Conservation (phyloP, 2,329 filamentous ascomycete species). For the Colletotrichum falcatum region DNA sequence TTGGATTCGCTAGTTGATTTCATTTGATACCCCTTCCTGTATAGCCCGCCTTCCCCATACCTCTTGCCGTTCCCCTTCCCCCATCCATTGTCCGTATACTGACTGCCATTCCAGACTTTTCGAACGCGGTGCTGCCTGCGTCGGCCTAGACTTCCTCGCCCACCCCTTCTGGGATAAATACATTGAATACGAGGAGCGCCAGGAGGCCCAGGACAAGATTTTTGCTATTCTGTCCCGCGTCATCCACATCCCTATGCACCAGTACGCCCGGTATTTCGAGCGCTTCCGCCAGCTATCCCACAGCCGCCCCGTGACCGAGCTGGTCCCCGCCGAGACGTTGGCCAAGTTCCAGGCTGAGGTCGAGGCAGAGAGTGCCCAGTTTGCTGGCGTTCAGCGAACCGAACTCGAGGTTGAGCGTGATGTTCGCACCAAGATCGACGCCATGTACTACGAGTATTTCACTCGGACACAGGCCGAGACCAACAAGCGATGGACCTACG, state of each 20-base stretch:
- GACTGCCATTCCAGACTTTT: slow-evolving; percentile 76
- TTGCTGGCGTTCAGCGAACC: slow-evolving; percentile 66
- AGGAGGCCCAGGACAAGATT: slow-evolving; percentile 86
- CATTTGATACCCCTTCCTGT: slow-evolving; percentile 67
- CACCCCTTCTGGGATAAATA: slow-evolving; percentile 99
- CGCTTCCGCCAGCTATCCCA: slow-evolving; percentile 84
- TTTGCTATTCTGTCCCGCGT: slow-evolving; percentile 86
- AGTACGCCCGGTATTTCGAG: slow-evolving; percentile 95
- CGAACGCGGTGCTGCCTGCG: slow-evolving; percentile 85
- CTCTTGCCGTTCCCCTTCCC: slow-evolving; percentile 45
- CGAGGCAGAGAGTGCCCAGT: slow-evolving; percentile 70
- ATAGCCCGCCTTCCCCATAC: slow-evolving; percentile 66
- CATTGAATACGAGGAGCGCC: slow-evolving; percentile 93
- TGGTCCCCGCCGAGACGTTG: slow-evolving; percentile 77
- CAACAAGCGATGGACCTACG: slow-evolving; percentile 93
- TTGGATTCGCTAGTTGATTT: slow-evolving; percentile 64
- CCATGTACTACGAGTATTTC: slow-evolving; percentile 84
- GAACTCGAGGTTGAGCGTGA: slow-evolving; percentile 88
- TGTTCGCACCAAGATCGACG: slow-evolving; percentile 82
- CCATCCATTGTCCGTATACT: slow-evolving; percentile 44
- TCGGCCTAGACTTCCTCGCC: slow-evolving; percentile 92
- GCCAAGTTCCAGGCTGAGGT: slow-evolving; percentile 78
- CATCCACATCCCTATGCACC: slow-evolving; percentile 92
- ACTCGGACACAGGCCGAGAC: slow-evolving; percentile 86
- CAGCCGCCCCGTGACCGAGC: slow-evolving; percentile 76